Conservation (phyloP, 192 early-diverging fungal species). For the Entomortierella beljakovae region DNA sequence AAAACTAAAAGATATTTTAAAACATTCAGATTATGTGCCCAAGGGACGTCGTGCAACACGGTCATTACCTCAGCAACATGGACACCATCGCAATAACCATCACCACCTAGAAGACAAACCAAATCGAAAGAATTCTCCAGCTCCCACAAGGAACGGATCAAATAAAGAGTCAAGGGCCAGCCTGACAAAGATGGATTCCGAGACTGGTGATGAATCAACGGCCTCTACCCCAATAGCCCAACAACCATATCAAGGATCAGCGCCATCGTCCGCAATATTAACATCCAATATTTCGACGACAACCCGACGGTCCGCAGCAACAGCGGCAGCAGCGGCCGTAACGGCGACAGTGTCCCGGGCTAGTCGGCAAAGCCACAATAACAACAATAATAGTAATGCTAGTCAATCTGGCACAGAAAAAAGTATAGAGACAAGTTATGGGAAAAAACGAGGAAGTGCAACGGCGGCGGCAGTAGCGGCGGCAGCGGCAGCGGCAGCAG, state of each 20-base stretch:
- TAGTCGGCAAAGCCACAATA: constrained; percentile 18
- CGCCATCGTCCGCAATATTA: constrained; percentile 40
- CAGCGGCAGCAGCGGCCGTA: constrained; percentile 41
- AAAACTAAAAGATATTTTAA: constrained; percentile 41
- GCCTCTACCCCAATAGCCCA: background rate
- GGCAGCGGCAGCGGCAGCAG: constrained; percentile 1
- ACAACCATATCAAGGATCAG: constrained; percentile 12
- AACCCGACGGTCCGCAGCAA: constrained; percentile 42
- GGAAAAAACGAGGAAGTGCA: constrained; percentile 25
- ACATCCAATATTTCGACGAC: constrained; percentile 41
- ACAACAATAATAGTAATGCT: background rate
- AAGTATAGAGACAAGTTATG: constrained; percentile 1
- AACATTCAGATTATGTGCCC: constrained; percentile 28
- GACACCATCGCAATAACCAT: constrained; percentile 10
- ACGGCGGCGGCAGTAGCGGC: constrained; percentile 4
- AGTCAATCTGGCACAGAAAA: constrained; percentile 14
- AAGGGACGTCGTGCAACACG: constrained; percentile 48
- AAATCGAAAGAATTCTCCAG: constrained; percentile 20
- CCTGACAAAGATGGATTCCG: background rate
- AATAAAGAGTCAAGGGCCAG: background rate
- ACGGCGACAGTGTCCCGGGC: constrained; percentile 26
- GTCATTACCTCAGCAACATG: constrained; percentile 31
- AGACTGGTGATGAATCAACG: background rate
- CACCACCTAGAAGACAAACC: constrained; percentile 30
- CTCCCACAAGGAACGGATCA: background rate